A percentile compares a stretch with the other conserved stretches of the same genome.
These are phyloP conservation scores for Aspergillus arachidicola DNA, from an alignment of 2,329 filamentous ascomycete genomes.

Conservation along the genomic window DNA sequence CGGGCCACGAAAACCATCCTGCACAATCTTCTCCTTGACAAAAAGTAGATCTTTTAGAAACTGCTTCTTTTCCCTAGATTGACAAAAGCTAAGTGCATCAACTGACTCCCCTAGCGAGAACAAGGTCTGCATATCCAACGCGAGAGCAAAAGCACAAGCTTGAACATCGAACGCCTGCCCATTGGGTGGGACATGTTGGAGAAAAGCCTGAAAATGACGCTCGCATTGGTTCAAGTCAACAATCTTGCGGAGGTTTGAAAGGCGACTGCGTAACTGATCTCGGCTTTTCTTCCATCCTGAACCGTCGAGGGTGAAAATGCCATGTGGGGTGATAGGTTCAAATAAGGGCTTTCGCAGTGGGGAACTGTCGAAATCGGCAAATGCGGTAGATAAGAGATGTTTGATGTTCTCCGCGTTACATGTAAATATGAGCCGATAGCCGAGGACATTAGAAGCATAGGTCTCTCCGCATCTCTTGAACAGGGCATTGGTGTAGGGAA, in stretches of 20 bases:
- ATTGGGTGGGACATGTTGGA: slow-evolving; percentile 4
- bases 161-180: slow-evolving; percentile 7
- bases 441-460: slow-evolving; percentile 12
- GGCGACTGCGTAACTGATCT: slow-evolving; percentile 1
- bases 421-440: slow-evolving; percentile 15
- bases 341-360: slow-evolving; percentile 13
- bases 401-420: slow-evolving; percentile 13
- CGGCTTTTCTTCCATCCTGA: slow-evolving; percentile 12
- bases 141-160: background rate
- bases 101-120: slow-evolving; percentile 11
- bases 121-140: slow-evolving; percentile 10
- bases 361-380: slow-evolving; percentile 16
- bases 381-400: slow-evolving; percentile 11
- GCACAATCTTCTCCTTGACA: slow-evolving; percentile 12
- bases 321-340: slow-evolving; percentile 16
- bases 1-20: slow-evolving; percentile 13
- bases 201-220: slow-evolving; percentile 11
- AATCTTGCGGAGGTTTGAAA: slow-evolving; percentile 8
- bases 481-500: slow-evolving; percentile 9
- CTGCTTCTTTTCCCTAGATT: slow-evolving; percentile 4
- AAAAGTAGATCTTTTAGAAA: slow-evolving; percentile 4
- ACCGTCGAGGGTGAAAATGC: slow-evolving; percentile 17
- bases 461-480: slow-evolving; percentile 14
- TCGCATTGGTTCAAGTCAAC: slow-evolving; percentile 9
- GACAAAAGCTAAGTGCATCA: background rate